Conservation (phyloP, 164 flowering plant genomes). For the Umbellularia californica region DNA sequence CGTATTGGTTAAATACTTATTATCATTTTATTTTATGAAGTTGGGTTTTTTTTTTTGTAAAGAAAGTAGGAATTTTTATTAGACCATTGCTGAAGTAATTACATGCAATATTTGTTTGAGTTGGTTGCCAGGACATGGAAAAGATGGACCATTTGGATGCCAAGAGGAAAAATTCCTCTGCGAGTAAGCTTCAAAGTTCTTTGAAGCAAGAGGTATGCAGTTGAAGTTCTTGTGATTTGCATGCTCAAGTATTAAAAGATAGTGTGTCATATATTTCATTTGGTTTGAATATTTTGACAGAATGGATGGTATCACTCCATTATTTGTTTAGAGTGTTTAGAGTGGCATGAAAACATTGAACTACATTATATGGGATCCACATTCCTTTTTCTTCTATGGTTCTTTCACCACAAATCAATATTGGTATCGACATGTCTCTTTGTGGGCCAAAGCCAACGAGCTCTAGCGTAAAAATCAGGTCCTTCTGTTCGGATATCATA, state of each 20-base stretch:
- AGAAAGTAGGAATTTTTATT: neutral
- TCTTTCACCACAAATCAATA: neutral
- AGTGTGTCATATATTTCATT: neutral
- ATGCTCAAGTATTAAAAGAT: neutral
- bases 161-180: constrained; percentile 37
- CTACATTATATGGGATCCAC: neutral
- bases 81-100: neutral
- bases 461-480: neutral
- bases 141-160: constrained; percentile 19
- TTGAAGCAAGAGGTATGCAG: constrained; percentile 79
- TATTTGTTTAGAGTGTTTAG: neutral
- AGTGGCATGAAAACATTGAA: neutral
- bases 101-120: constrained; percentile 10
- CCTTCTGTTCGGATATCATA: neutral
- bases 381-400: neutral
- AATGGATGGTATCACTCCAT: neutral
- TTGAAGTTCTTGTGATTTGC: constrained; percentile 2
- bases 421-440: neutral
- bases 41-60: no score
- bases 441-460: neutral
- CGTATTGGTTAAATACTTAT: no score
- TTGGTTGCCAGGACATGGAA: constrained; percentile 42
- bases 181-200: constrained; percentile 35
- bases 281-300: neutral
- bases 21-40: neutral